These are phyloP conservation scores for Coemansia sp. DNA, from an alignment of 192 early-diverging fungal species.

Conservation along the genomic window DNA sequence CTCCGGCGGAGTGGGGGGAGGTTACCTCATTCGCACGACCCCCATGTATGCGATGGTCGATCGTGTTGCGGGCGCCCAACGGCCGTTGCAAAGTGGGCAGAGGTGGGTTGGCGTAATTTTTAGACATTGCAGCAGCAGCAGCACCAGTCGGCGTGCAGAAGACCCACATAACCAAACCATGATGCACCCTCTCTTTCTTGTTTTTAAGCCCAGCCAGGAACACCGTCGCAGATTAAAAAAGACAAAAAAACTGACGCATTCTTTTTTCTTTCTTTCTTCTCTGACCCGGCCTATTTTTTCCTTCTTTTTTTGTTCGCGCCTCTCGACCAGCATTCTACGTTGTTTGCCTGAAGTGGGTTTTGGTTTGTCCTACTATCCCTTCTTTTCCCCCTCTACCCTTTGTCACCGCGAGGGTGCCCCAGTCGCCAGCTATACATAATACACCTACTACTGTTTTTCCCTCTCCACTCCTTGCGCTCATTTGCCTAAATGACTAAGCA, in stretches of 20 bases:
- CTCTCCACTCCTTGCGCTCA: background rate
- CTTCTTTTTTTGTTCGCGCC: background rate
- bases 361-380: background rate
- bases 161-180: background rate
- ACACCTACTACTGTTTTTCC: slow-evolving; percentile 2
- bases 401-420: slow-evolving; percentile 6
- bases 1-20: background rate
- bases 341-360: background rate
- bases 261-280: background rate
- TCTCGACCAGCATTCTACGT: background rate
- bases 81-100: background rate
- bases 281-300: background rate
- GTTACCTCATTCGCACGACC: background rate
- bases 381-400: background rate
- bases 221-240: background rate
- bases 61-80: slow-evolving; percentile 1
- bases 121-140: slow-evolving; percentile 7
- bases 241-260: slow-evolving; percentile 1
- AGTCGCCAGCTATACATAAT: slow-evolving; percentile 7
- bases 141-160: background rate
- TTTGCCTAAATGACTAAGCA: slow-evolving; percentile 4
- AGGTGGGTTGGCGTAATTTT: background rate
- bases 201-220: background rate
- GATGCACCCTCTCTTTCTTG: background rate
- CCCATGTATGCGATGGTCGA: background rate